Conservation (phyloP, 2,329 filamentous ascomycete genomes). For the Sclerotinia trifoliorum region DNA sequence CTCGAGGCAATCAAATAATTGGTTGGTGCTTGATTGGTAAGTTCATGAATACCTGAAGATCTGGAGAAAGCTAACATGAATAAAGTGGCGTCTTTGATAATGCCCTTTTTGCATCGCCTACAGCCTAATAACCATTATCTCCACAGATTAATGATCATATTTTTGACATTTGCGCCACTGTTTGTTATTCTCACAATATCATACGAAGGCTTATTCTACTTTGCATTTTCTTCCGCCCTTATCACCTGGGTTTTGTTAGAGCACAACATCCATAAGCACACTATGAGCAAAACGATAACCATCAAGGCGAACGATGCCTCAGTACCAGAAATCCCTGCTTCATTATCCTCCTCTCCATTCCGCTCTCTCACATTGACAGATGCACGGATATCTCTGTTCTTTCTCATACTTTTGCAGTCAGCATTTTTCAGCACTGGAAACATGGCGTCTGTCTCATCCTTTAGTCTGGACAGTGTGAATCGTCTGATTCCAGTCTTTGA, state of each 20-base stretch:
- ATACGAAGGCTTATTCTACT: slow-evolving; percentile 95
- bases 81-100: slow-evolving; percentile 67
- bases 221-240: slow-evolving; percentile 79
- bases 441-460: slow-evolving; percentile 88
- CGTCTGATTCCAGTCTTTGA: slow-evolving; percentile 90
- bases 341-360: slow-evolving; percentile 36
- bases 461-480: slow-evolving; percentile 86
- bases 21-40: slow-evolving; percentile 78
- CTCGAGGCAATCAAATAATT: slow-evolving; percentile 80
- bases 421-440: slow-evolving; percentile 98
- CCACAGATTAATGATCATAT: slow-evolving; percentile 83
- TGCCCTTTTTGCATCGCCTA: slow-evolving; percentile 78
- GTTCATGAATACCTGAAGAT: slow-evolving; percentile 33
- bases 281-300: slow-evolving; percentile 29
- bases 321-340: slow-evolving; percentile 28
- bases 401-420: slow-evolving; percentile 90
- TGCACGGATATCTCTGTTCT: slow-evolving; percentile 85
- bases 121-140: slow-evolving; percentile 85
- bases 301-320: slow-evolving; percentile 29
- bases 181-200: slow-evolving; percentile 97
- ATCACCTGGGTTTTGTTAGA: slow-evolving; percentile 92
- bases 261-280: slow-evolving; percentile 64
- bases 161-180: slow-evolving; percentile 86
- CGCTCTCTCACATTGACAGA: slow-evolving; percentile 79
- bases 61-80: slow-evolving; percentile 6